Base-by-base conservation (phyloP, 306 rosid species). In the Castanea crenata region DNA sequence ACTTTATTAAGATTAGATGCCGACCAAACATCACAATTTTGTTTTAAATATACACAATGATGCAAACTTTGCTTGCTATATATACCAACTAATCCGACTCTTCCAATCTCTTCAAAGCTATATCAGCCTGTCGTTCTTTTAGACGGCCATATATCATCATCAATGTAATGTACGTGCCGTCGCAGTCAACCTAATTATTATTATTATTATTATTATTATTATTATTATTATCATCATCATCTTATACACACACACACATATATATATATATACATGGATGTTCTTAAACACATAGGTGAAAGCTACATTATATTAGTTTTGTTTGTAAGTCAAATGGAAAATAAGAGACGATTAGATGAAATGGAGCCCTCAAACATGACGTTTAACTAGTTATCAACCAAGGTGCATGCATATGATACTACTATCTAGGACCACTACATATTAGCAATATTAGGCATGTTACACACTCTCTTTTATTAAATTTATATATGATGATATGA, bases 11-110 rank as follows among this genome's bases (percentile, higher is more conserved):
- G 54, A 74, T 85, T 81, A 91, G 88, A 87, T 75, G 80, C 93
- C 89, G 91, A 81, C 89, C 88, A 80, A 79, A 75, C 83, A 88
- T 79, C 62, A 80, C 65, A 58, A 71, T 78, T 78, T 83, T 85
- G 85, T 77, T 78, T 74, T 58, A 83, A 71, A 82, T 76, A 76
- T 77, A 38, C 63, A 67, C 65, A 75, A 61, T 75, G 75, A 86
- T 78, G 84, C 77, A 80, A 82, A 71, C 64, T 73, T 71, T 73
- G 79, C 69, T 69, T 63, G 70, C 75, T 51, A 61, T 76, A 80
- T 51, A 55, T 76, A 80, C 85, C 74, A 78, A 76, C 89, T 84
- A 91, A 89, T 77, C 89, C 79, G 11, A 11, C 67, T 58, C 32
- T 67, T 41, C 71, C 63, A 46, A 56, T 76, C 78, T 75, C 74